phyloP scores from a whole-genome alignment of 169 alveolate genomes.

The Ichthyophthirius multifiliis region DNA sequence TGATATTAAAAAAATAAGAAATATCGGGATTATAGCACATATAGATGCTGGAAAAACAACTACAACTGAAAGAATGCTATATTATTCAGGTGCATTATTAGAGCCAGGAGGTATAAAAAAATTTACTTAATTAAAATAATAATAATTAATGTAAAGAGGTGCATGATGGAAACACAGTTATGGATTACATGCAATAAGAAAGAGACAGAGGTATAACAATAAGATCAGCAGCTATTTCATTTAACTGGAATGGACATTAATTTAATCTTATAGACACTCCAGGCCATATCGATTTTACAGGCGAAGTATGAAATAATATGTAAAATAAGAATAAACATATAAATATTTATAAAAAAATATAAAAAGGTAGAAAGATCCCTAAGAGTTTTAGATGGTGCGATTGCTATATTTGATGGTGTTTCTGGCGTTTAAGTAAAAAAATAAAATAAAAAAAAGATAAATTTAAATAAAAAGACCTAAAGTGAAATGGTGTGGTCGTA shows the following conservation, averaged over 20 bases:
- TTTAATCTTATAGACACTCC: slow-evolving; percentile 97
- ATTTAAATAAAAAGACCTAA: slow-evolving; percentile 81
- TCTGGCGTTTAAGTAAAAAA: slow-evolving; percentile 87
- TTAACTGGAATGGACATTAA: slow-evolving; percentile 90
- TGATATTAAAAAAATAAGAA: slow-evolving; percentile 50
- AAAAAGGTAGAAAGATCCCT: slow-evolving; percentile 89
- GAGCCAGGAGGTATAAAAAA: slow-evolving; percentile 81
- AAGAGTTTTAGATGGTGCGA: slow-evolving; percentile 96
- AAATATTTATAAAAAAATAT: neutral
- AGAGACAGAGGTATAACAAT: slow-evolving; percentile 96
- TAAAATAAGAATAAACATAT: neutral
- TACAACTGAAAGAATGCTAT: slow-evolving; percentile 94
- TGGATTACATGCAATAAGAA: slow-evolving; percentile 96
- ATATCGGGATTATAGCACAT: slow-evolving; percentile 96
- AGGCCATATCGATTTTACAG: slow-evolving; percentile 96
- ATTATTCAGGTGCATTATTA: slow-evolving; percentile 88
- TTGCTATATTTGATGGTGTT: slow-evolving; percentile 95
- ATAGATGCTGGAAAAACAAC: slow-evolving; percentile 98
- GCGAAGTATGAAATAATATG: slow-evolving; percentile 66
- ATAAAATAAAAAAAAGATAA: neutral
- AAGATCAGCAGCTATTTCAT: slow-evolving; percentile 95
- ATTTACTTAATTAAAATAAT: neutral
- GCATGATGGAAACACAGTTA: slow-evolving; percentile 90
- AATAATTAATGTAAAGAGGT: slow-evolving; percentile 45
- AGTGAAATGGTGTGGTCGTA: slow-evolving; percentile 94